Percentiles rank a stretch among this genome's conserved stretches.
Conservation (phyloP, 1,139 yeast genomes). For the Casaregolazyma suthepensis region DNA sequence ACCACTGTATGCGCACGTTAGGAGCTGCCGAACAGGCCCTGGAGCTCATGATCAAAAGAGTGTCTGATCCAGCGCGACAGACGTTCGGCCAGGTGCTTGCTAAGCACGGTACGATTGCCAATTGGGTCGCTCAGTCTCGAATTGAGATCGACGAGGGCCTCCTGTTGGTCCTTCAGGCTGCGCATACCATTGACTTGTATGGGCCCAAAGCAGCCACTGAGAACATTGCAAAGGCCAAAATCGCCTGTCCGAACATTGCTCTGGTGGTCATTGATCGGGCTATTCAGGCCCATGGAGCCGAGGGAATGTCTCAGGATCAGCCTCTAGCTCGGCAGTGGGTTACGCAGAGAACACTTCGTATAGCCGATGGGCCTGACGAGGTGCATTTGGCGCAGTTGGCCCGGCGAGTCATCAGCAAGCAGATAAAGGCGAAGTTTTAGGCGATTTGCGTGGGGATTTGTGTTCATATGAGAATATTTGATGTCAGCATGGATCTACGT, state of each 20-base stretch:
- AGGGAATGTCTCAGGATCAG: conserved; percentile 59
- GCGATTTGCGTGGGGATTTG: no score
- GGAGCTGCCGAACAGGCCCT: conserved; percentile 64
- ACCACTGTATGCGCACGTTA: conserved; percentile 66
- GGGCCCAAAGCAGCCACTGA: conserved; percentile 52
- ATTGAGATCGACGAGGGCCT: conserved; percentile 55
- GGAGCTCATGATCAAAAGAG: conserved; percentile 48
- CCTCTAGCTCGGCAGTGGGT: conserved; percentile 56
- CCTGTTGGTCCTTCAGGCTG: conserved; percentile 57
- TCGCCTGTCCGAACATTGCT: conserved; percentile 57
- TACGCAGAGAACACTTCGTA: conserved; percentile 52
- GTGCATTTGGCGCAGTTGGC: conserved; percentile 62
- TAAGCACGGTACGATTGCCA: conserved; percentile 49
- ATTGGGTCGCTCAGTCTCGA: conserved; percentile 50
- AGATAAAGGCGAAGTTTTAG: conserved; percentile 4
- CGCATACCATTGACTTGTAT: conserved; percentile 53
- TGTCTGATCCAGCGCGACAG: conserved; percentile 41
- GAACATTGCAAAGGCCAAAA: conserved; percentile 66
- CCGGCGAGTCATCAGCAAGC: conserved; percentile 34
- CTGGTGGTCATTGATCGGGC: conserved; percentile 57
- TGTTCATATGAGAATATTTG: no score
- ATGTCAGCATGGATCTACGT: no score
- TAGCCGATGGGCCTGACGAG: conserved; percentile 76
- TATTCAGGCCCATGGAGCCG: conserved; percentile 65
- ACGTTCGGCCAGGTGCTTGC: conserved; percentile 55